Evolutionary conservation across 2,329 filamentous ascomycete genomes (phyloP).

Genomic region (Cryphonectria carpinicola): DNA sequence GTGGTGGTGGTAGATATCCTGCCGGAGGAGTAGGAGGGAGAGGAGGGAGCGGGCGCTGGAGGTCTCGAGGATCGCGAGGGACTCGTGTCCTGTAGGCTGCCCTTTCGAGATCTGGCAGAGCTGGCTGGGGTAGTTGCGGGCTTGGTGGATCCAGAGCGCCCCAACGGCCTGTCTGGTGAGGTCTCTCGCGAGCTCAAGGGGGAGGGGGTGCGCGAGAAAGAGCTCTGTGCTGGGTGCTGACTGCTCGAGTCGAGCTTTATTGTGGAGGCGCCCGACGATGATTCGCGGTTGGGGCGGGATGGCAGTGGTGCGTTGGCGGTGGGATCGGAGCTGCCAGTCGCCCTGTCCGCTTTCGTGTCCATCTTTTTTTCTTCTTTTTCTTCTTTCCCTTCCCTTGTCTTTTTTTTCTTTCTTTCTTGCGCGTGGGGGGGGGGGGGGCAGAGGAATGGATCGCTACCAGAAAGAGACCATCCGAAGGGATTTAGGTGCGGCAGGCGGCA

Average conservation of each 20-base stretch:
- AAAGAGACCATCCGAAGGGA: slow-evolving; percentile 20
- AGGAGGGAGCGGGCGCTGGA: slow-evolving; percentile 62
- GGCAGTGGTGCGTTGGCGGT: slow-evolving; percentile 28
- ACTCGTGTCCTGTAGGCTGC: slow-evolving; percentile 66
- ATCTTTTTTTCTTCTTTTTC: slow-evolving; percentile 33
- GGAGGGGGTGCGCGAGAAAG: slow-evolving; percentile 37
- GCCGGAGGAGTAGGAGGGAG: slow-evolving; percentile 65
- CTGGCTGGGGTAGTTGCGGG: slow-evolving; percentile 40
- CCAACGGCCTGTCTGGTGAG: slow-evolving; percentile 49
- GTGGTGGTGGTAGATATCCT: slow-evolving; percentile 71
- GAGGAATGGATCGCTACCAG: slow-evolving; percentile 13
- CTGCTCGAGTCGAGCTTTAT: slow-evolving; percentile 32
- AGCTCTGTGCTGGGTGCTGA: slow-evolving; percentile 29
- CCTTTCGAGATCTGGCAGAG: slow-evolving; percentile 62
- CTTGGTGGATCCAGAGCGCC: slow-evolving; percentile 39
- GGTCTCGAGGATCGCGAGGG: slow-evolving; percentile 58
- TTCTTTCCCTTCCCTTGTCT: background rate
- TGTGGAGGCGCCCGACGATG: slow-evolving; percentile 32
- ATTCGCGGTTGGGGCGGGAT: slow-evolving; percentile 36
- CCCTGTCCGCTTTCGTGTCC: slow-evolving; percentile 41
- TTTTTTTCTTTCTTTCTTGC: background rate
- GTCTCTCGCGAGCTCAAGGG: slow-evolving; percentile 48
- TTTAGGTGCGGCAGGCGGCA: slow-evolving; percentile 22
- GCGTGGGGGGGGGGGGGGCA: background rate
- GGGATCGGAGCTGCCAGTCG: slow-evolving; percentile 36